Evolutionary conservation across 1,284 basidiomycete genomes (phyloP).

Genomic region (Apiotrichum veenhuisii): DNA sequence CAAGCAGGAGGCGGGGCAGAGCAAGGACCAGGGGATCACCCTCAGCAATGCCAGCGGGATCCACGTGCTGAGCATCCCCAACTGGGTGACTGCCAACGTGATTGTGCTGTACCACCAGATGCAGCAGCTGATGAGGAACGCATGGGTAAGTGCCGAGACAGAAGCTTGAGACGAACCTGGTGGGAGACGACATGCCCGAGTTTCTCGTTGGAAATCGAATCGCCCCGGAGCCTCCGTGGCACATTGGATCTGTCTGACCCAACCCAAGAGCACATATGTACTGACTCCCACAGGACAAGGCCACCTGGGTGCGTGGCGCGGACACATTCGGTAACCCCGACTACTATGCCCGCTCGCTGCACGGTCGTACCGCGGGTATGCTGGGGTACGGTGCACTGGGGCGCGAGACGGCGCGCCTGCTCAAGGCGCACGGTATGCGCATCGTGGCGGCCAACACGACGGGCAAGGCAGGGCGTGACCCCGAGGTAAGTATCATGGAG

Average conservation of each 20-base stretch:
- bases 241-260: not conserved
- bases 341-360: constrained; percentile 31
- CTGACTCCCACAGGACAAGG: not conserved
- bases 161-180: not conserved
- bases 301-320: not conserved
- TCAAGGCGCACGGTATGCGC: constrained; percentile 38
- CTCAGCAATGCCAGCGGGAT: constrained; percentile 41
- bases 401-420: constrained; percentile 41
- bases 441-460: constrained; percentile 47
- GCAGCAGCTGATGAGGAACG: constrained; percentile 31
- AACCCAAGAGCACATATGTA: too few relatives aligned
- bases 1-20: not conserved
- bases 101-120: constrained; percentile 39
- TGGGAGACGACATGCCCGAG: too few relatives aligned
- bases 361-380: constrained; percentile 41
- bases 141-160: constrained; percentile 23
- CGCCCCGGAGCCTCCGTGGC: not conserved
- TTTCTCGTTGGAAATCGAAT: not conserved
- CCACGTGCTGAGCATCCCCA: constrained; percentile 43
- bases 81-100: constrained; percentile 37
- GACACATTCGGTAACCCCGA: constrained; percentile 19
- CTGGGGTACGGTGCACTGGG: constrained; percentile 43
- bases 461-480: constrained; percentile 32
- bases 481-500: constrained; percentile 34
- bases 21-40: constrained; percentile 17